phyloP scores from a whole-genome alignment of 768 basidiomycete species.

The Lentinula edodes region DNA sequence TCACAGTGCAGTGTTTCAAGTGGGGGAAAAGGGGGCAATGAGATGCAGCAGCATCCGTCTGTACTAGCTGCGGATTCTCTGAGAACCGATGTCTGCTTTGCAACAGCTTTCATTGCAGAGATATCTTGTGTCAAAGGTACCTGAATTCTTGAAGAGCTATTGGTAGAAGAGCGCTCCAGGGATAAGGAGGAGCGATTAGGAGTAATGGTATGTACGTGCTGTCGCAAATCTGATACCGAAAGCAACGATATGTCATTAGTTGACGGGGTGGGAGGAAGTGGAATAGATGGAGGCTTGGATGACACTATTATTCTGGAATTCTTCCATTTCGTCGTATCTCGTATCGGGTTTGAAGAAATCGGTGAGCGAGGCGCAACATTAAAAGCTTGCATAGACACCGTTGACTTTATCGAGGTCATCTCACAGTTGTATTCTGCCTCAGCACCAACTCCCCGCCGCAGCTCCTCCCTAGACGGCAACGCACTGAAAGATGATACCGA shows the following conservation, averaged over 20 bases:
- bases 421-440: constrained; percentile 4
- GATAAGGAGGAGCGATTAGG: not conserved
- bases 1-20: constrained; percentile 14
- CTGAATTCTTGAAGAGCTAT: not conserved
- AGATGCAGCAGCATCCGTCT: not conserved
- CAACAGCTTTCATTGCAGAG: not conserved
- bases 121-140: not conserved
- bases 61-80: not conserved
- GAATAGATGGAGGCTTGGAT: constrained; percentile 5
- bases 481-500: not conserved
- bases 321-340: not conserved
- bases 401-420: not conserved
- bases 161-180: not conserved
- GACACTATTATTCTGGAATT: not conserved
- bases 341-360: not conserved
- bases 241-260: not conserved
- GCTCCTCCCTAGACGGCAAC: not conserved
- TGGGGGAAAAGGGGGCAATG: not conserved
- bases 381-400: constrained; percentile 1
- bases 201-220: constrained; percentile 7
- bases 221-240: not conserved
- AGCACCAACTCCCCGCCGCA: not conserved
- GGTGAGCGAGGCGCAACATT: not conserved
- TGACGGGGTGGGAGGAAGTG: constrained; percentile 3
- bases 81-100: not conserved